Conservation (phyloP, 2,329 filamentous ascomycete species). For the Fusarium mangiferae region DNA sequence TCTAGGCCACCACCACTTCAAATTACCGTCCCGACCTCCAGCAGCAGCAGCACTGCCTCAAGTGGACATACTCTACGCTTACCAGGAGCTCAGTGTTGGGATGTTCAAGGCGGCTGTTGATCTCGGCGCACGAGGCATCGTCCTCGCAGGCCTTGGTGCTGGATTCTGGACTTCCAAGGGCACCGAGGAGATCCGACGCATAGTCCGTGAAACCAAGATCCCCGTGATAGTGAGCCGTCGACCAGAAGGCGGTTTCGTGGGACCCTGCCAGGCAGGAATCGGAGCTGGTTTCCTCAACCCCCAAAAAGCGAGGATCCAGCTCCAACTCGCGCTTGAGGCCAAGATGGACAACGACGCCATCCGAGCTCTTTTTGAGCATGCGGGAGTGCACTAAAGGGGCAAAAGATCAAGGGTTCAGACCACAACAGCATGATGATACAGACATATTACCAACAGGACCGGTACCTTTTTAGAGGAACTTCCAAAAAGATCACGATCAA, state of each 20-base stretch:
- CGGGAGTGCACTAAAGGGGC: conserved; percentile 39
- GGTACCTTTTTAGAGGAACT: conserved; percentile 17
- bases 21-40: conserved; percentile 42
- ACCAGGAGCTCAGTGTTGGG: conserved; percentile 62
- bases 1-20: conserved; percentile 57
- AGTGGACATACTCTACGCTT: conserved; percentile 66
- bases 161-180: conserved; percentile 59
- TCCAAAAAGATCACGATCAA: conserved; percentile 6
- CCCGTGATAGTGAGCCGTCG: conserved; percentile 63
- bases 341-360: conserved; percentile 44
- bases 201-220: conserved; percentile 57
- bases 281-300: conserved; percentile 65
- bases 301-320: conserved; percentile 63
- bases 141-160: conserved; percentile 65
- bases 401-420: conserved; percentile 15
- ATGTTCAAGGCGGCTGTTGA: conserved; percentile 60
- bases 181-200: conserved; percentile 52
- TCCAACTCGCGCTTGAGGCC: conserved; percentile 54
- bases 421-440: conserved; percentile 1
- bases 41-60: conserved; percentile 56
- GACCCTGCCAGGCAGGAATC: conserved; percentile 50
- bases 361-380: conserved; percentile 44
- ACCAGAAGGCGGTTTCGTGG: conserved; percentile 64
- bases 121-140: conserved; percentile 63
- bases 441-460: conserved; percentile 21